Evolutionary conservation across 2,329 filamentous ascomycete species (phyloP).

Genomic region (Nigrospora osmanthi): DNA sequence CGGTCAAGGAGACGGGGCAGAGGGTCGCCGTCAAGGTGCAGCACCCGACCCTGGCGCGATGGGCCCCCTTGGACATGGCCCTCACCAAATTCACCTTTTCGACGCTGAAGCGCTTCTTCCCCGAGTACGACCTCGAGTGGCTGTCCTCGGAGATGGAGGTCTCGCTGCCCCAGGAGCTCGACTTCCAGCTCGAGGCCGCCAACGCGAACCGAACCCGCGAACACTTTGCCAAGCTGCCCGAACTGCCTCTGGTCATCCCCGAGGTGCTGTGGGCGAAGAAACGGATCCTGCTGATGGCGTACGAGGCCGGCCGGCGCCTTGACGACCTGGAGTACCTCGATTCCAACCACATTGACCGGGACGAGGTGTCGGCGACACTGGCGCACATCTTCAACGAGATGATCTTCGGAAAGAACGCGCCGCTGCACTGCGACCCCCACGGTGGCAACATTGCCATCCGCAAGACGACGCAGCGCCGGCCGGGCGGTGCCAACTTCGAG

Average conservation of each 20-base stretch:
- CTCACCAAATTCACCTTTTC: constrained; percentile 86
- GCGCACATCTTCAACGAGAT: constrained; percentile 97
- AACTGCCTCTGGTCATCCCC: constrained; percentile 80
- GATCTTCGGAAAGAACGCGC: constrained; percentile 88
- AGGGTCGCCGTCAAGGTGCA: constrained; percentile 95
- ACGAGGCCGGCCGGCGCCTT: constrained; percentile 74
- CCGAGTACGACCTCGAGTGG: constrained; percentile 97
- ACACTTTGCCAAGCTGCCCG: constrained; percentile 69
- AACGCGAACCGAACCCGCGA: constrained; percentile 75
- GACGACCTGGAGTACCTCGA: constrained; percentile 89
- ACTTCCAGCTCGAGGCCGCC: constrained; percentile 77
- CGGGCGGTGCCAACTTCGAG: constrained; percentile 71
- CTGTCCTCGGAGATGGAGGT: constrained; percentile 86
- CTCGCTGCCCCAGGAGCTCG: constrained; percentile 83
- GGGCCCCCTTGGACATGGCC: constrained; percentile 79
- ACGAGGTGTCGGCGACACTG: constrained; percentile 88
- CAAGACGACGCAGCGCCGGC: constrained; percentile 55
- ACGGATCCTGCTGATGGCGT: constrained; percentile 92
- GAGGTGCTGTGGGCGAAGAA: constrained; percentile 83
- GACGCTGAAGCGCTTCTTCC: constrained; percentile 86
- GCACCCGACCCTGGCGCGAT: constrained; percentile 82
- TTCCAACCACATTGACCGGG: constrained; percentile 77
- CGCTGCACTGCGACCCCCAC: constrained; percentile 93
- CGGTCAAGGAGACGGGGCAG: constrained; percentile 71
- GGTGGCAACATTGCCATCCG: constrained; percentile 93